These are phyloP conservation scores for Ganoderma resinaceum DNA, from an alignment of 1,284 basidiomycete genomes.

Conservation along the genomic window DNA sequence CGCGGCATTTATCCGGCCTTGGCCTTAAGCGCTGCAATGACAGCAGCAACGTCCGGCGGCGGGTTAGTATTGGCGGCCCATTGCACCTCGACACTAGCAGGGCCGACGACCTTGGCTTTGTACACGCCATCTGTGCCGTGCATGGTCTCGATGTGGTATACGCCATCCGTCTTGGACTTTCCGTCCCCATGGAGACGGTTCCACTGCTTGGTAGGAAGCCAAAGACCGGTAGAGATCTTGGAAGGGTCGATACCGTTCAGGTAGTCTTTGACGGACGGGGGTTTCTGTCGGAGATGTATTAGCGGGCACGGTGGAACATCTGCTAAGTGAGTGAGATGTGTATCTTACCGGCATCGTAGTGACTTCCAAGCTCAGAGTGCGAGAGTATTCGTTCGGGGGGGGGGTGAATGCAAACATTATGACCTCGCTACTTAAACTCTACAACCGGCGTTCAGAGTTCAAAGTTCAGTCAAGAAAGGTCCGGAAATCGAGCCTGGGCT, in stretches of 20 bases:
- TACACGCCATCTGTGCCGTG: background rate
- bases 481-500: no score
- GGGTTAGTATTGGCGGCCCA: background rate
- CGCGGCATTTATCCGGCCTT: background rate
- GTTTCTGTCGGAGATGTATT: background rate
- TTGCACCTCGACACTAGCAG: background rate
- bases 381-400: background rate
- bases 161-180: background rate
- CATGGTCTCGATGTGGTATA: background rate
- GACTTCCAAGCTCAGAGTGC: background rate
- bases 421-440: no score
- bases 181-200: background rate
- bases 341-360: background rate
- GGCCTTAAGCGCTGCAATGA: background rate
- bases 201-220: background rate
- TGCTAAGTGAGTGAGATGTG: no score
- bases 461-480: no score
- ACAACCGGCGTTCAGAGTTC: no score
- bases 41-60: background rate
- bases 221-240: background rate
- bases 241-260: background rate
- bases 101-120: background rate
- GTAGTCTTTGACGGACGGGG: background rate
- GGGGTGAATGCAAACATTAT: no score
- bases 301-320: no score